Conservation (phyloP, 2,329 filamentous ascomycete species). For the Pyricularia pennisetigena region DNA sequence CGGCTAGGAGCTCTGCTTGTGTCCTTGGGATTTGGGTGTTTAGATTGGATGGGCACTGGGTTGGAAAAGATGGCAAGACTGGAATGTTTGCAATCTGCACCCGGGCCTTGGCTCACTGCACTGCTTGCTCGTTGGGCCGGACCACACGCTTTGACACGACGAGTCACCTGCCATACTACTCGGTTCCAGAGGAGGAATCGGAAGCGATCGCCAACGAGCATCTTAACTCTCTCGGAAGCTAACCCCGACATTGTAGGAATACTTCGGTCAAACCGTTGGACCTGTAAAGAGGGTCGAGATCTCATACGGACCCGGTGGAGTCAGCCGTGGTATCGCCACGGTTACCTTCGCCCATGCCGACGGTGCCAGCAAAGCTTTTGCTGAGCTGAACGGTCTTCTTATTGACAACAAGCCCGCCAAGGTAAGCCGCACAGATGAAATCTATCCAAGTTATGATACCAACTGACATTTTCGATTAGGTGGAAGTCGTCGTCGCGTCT, state of each 20-base stretch:
- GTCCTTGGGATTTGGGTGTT: not conserved
- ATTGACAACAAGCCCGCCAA: conserved; percentile 89
- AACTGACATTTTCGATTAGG: conserved; percentile 35
- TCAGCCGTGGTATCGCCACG: conserved; percentile 85
- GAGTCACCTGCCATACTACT: not conserved
- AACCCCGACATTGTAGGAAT: conserved; percentile 55
- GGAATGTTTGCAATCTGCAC: not conserved
- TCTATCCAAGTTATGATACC: not conserved
- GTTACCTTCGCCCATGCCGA: conserved; percentile 76
- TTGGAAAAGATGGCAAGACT: not conserved
- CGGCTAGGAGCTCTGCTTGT: not conserved
- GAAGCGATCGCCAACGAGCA: conserved; percentile 1
- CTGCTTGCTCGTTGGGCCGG: conserved; percentile 2
- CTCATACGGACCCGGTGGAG: conserved; percentile 85
- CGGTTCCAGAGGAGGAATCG: not conserved
- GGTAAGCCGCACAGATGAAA: conserved; percentile 33
- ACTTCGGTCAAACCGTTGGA: conserved; percentile 81
- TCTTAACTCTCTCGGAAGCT: conserved; percentile 2
- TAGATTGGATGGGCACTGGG: not conserved
- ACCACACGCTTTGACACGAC: not conserved
- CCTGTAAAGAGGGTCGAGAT: conserved; percentile 85
- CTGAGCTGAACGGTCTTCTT: conserved; percentile 76
- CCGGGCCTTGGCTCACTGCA: conserved; percentile 3
- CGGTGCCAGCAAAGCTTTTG: conserved; percentile 75
- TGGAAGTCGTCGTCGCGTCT: conserved; percentile 83